Evolutionary conservation across 495 filamentous ascomycete species (phyloP), one percentile per base, ranked within the genome.

Genomic region (Hypoxylon fragiforme): DNA sequence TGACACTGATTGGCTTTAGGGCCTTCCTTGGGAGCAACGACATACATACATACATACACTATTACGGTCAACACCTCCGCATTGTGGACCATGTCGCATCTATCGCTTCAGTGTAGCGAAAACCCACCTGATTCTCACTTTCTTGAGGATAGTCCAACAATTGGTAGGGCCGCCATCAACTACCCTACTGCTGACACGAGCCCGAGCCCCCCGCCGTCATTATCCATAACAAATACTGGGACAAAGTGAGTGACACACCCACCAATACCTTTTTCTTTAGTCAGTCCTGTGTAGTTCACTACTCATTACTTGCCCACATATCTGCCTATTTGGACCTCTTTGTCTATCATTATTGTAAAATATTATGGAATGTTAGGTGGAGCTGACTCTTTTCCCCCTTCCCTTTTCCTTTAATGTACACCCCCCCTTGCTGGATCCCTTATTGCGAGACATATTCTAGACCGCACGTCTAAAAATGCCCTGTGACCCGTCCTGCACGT

Each of bases 41-140:
- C n/a, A 37, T 46, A 52, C 56, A 60, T 52, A 56, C 51, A 31
- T 50, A 42, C 50, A 47, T 28, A 58, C 44, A 52, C n/a, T n/a
- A n/a, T n/a, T 50, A 58, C 40, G 28, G 22, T 19, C 18, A 32
- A 45, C 50, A 44, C 12, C 24, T 53, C 9, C 35, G 50, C 49
- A 60, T 48, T 55, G 50, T 55, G 50, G 51, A 70, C 65, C 70
- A 73, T 77, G 74, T 77, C 74, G 68, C 74, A 76, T 67, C 68
- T 70, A 62, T 67, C 68, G 63, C 68, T 68, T 61, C 70, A 68
- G 60, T 62, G 52, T 62, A 66, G 67, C 62, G 56, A 72, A 60
- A 64, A 53, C 62, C 68, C 62, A 60, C 54, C 68, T 56, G 66
- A 68, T 64, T 66, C 67, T 46, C 37, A 65, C 26, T 21, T 52